phyloP scores from a whole-genome alignment of 108 stramenopile species.

The Pseudonitzschia pungens region DNA sequence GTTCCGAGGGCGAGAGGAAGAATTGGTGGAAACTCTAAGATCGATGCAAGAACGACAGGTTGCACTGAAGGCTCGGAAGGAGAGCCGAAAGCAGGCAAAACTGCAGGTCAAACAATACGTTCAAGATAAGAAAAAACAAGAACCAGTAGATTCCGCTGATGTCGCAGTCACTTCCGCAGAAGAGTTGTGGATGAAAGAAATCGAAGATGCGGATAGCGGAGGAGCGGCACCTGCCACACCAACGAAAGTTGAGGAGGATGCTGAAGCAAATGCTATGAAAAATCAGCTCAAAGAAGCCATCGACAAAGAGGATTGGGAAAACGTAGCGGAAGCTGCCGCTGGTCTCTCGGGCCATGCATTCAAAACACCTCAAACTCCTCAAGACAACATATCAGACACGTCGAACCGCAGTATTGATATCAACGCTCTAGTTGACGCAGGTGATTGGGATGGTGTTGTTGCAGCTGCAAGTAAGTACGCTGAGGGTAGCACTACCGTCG shows the following conservation, averaged over 20 bases:
- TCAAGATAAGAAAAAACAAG: conserved; percentile 27
- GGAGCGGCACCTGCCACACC: conserved; percentile 1
- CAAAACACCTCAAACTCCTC: conserved; percentile 1
- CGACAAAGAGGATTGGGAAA: conserved; percentile 75
- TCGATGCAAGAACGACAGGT: conserved; percentile 86
- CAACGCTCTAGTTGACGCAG: conserved; percentile 66
- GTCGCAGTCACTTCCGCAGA: conserved; percentile 15
- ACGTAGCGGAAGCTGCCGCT: conserved; percentile 70
- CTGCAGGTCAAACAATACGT: conserved; percentile 57
- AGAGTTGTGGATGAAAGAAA: conserved; percentile 24
- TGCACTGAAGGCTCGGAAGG: conserved; percentile 71
- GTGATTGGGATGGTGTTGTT: conserved; percentile 81
- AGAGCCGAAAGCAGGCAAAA: conserved; percentile 77
- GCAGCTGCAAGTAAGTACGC: conserved; percentile 54
- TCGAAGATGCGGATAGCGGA: conserved; percentile 10
- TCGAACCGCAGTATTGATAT: conserved; percentile 47
- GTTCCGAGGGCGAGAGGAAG: conserved; percentile 90
- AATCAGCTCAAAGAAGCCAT: conserved; percentile 44
- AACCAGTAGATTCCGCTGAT: background rate
- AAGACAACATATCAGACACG: conserved; percentile 31
- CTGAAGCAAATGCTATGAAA: conserved; percentile 46
- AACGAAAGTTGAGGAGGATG: conserved; percentile 3
- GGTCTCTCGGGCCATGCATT: conserved; percentile 18
- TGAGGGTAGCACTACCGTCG: conserved; percentile 21
- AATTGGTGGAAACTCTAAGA: conserved; percentile 79